phyloP scores from a whole-genome alignment of 768 basidiomycete genomes.

The Russula sp. region DNA sequence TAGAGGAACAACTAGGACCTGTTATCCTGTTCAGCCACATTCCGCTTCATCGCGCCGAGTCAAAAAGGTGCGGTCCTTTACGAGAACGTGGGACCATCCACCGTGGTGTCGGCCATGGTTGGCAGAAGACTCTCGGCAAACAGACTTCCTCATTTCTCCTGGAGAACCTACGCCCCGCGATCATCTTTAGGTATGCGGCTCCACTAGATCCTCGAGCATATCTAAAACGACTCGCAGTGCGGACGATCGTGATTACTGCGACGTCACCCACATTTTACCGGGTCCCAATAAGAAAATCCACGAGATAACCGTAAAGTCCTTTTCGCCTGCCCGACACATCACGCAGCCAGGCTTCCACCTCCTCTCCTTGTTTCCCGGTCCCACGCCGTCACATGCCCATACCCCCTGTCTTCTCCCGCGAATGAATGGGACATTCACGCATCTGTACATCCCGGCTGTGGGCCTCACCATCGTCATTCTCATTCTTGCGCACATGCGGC shows the following conservation, averaged over 20 bases:
- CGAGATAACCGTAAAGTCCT: conserved; percentile 85
- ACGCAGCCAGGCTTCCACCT: conserved; percentile 78
- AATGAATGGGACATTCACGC: conserved; percentile 49
- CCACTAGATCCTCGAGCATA: neutral
- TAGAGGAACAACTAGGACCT: conserved; percentile 31
- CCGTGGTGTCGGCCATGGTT: conserved; percentile 72
- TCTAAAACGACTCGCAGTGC: conserved; percentile 39
- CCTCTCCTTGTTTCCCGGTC: conserved; percentile 53
- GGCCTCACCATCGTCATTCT: conserved; percentile 45
- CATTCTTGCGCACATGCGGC: conserved; percentile 37
- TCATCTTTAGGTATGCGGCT: conserved; percentile 59
- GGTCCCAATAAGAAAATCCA: conserved; percentile 34
- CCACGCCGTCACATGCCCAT: conserved; percentile 42
- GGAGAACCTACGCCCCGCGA: conserved; percentile 51
- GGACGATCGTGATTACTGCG: conserved; percentile 91
- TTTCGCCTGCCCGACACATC: conserved; percentile 70
- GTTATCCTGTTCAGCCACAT: conserved; percentile 79
- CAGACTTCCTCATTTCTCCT: conserved; percentile 71
- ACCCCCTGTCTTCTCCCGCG: conserved; percentile 76
- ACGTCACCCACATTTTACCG: conserved; percentile 47
- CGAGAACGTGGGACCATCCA: conserved; percentile 68
- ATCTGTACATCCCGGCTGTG: conserved; percentile 58
- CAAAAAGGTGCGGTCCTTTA: conserved; percentile 66
- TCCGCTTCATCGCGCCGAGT: conserved; percentile 69
- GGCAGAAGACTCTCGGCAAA: conserved; percentile 76